Conservation (phyloP, 768 basidiomycete genomes). For the Strobilomyces confusus region DNA sequence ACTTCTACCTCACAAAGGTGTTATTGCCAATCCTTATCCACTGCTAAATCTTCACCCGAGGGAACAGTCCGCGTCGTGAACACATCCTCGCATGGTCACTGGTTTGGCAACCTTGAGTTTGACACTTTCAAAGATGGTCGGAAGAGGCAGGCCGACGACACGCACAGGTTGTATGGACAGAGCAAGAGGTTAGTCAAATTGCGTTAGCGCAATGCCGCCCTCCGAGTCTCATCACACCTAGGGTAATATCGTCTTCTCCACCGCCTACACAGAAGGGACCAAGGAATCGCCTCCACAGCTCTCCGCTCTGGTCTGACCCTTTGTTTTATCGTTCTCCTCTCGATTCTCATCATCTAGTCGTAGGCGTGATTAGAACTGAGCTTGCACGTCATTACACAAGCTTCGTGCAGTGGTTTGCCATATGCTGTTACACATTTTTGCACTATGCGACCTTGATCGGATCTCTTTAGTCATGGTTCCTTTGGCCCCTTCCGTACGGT, state of each 20-base stretch:
- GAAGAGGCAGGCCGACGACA: constrained; percentile 28
- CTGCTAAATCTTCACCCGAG: constrained; percentile 22
- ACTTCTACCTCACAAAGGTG: constrained; percentile 10
- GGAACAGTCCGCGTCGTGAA: constrained; percentile 32
- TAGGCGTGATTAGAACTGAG: constrained; percentile 5
- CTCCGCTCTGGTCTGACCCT: constrained; percentile 36
- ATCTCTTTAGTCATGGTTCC: neutral
- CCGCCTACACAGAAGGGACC: constrained; percentile 40
- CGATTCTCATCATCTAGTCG: neutral
- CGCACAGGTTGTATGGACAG: no score
- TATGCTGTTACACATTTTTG: neutral
- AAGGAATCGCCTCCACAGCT: no score
- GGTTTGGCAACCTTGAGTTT: constrained; percentile 28
- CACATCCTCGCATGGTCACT: constrained; percentile 19
- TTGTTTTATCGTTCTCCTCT: neutral
- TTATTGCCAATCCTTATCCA: constrained; percentile 13
- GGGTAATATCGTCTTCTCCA: constrained; percentile 44
- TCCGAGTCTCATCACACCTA: constrained; percentile 16
- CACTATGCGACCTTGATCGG: neutral
- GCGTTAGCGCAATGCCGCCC: neutral
- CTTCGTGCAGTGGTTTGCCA: neutral
- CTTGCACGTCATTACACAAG: neutral
- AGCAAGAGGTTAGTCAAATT: no score
- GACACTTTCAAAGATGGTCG: constrained; percentile 37
- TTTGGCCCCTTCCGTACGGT: constrained; percentile 1